Evolutionary conservation across 73 alveolate genomes (phyloP).

Genomic region (Blepharisma japonicum): DNA sequence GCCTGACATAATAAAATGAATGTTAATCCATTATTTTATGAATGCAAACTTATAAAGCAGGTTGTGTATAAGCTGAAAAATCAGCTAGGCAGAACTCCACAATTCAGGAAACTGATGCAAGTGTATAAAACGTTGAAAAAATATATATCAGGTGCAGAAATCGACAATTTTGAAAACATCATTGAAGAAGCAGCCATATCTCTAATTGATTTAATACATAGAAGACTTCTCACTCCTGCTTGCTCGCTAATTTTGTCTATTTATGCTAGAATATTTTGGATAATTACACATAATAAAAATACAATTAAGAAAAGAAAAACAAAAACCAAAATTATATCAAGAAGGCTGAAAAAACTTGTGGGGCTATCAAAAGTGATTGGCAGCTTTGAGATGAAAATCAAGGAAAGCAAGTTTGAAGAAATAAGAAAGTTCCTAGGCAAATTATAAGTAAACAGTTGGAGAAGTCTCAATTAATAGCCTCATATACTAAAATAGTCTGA

Average conservation of each 20-base stretch:
- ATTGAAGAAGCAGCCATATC: background rate
- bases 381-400: no score
- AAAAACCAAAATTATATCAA: slow-evolving; percentile 4
- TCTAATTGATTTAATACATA: background rate
- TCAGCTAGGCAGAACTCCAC: slow-evolving; percentile 15
- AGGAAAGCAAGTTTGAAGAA: no score
- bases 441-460: no score
- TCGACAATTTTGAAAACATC: background rate
- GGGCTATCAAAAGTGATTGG: background rate
- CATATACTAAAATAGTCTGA: no score
- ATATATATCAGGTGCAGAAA: background rate
- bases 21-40: background rate
- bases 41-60: slow-evolving; percentile 19
- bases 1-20: no score
- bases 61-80: background rate
- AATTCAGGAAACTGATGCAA: background rate
- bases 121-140: background rate
- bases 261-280: background rate
- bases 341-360: background rate
- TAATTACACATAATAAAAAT: background rate
- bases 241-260: background rate
- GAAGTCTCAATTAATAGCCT: no score
- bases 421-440: no score
- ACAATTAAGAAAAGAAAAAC: background rate
- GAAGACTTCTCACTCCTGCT: slow-evolving; percentile 4